Base-by-base conservation (phyloP, 2,329 filamentous ascomycete species). In the Aspergillus aculeatinus region DNA sequence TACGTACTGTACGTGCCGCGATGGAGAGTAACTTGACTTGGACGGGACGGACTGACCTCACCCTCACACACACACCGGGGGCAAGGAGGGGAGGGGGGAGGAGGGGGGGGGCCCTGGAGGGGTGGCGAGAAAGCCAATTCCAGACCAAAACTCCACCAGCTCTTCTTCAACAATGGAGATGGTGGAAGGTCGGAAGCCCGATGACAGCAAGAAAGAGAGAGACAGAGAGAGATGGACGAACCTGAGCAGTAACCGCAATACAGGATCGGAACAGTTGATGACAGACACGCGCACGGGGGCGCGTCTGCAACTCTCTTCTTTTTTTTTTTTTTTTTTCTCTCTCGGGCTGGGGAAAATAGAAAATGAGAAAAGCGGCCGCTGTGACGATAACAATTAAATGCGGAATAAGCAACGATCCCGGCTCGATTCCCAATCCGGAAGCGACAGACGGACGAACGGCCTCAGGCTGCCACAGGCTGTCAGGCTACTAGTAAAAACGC, bases 281-380 rank as follows among this genome's bases (percentile, higher is more conserved):
- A 35, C 33, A 48, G 42, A 55, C 39, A 55, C 52, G 35, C 52
- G 35, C 52, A 47, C 53, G n/a, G 25, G 44, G 42, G 53, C 53
- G 53, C 53, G 53, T 55, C n/a, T 29, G 48, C 25, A 27, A 50
- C 39, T 44, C 14, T 44, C 16, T 19, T 19, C 6, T 2, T 10
- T n/a, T 19, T 42, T 42, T 44, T 44, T 44, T 42, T 44, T 44
- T 19, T n/a, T 44, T 44, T 44, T 10, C 16, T 9, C 16, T 44
- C 11, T 44, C 27, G 33, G 33, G 14, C 33, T 35, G 33, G 33
- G 33, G 33, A 16, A 35, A 16, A 29, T 29, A 11, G 33, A 35
- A 35, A 35, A 35, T 35, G 33, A 35, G 33, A 35, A 35, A 35
- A 35, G 27, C 27, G 27, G 27, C 27, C 33, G 33, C 33, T 35